Evolutionary conservation across 805 yeast species (phyloP), one percentile per base, ranked within the genome.

Genomic region (Saturnispora zaruensis): DNA sequence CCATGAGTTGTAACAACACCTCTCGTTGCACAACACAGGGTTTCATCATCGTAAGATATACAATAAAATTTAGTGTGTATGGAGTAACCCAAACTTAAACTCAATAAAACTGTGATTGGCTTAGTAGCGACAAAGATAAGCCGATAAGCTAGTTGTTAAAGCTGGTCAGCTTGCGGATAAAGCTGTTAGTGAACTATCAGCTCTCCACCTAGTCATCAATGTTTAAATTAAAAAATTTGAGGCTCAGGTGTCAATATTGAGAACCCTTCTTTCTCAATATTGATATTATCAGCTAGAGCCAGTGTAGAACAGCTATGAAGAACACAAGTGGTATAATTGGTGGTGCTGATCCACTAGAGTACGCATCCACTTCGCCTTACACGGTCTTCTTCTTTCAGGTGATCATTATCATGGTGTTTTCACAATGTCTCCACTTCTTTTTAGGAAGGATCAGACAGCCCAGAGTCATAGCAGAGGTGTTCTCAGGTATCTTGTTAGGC

Each of bases 391-490:
- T 85, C 23, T 81, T 86, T 62, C 95, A 86, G 61, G 77, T 81
- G 9, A 68, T 82, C 6, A 68, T 82, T 52, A 81, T 86, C 58
- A 70, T 84, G 41, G 56, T 73, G 1, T 58, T 82, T 23, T 80
- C 89, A 49, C 83, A 81, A 50, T 34, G 81, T 9, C 55, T 86
- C 7, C 81, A 84, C 60, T 68, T 71, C 37, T 87, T 89, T 0
- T 65, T 86, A 14, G 70, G 79, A 9, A 74, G 65, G 53, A 61
- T 86, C 41, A 79, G 78, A 56, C 93, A 86, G 62, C 95, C 95
- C 0, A 71, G 81, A 51, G 95, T 86, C 41, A 85, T 86, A 52
- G 87, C 90, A 6, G 95, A 86, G 59, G 93, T 86, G 45, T 71
- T 86, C 8, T 73, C 88, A 0, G 95, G 95, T 26, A 81, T 86